Conservation (phyloP, 177 flowering plant genomes). For the Vitis hybrid region DNA sequence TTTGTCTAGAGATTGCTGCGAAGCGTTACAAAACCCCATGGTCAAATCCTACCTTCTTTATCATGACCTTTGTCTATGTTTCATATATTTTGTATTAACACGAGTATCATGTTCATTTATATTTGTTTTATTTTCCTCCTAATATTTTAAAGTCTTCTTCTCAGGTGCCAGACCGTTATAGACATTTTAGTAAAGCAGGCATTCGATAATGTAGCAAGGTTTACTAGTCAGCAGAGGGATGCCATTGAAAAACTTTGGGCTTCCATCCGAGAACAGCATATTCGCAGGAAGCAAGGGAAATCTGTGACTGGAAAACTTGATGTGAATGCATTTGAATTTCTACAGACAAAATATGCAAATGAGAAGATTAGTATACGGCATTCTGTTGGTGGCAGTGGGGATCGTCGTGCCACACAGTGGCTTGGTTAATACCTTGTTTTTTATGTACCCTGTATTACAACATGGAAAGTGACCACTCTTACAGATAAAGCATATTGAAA, state of each 20-base stretch:
- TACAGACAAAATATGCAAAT: constrained; percentile 80
- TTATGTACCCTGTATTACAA: neutral
- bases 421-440: constrained; percentile 54
- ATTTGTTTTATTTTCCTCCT: neutral
- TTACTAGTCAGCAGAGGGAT: constrained; percentile 74
- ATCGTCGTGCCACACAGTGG: constrained; percentile 81
- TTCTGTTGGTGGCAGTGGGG: constrained; percentile 82
- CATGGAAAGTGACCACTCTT: neutral
- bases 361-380: constrained; percentile 89
- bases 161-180: constrained; percentile 91
- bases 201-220: constrained; percentile 74
- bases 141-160: neutral
- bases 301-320: constrained; percentile 92
- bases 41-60: constrained; percentile 29
- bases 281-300: constrained; percentile 83
- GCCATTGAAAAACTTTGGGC: constrained; percentile 85
- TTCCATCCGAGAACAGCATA: constrained; percentile 77
- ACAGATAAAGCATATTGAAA: neutral
- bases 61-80: neutral
- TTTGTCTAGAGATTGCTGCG: constrained; percentile 83
- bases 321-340: constrained; percentile 84
- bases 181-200: constrained; percentile 92
- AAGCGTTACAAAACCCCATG: constrained; percentile 79
- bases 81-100: neutral
- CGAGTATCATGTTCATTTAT: neutral